Percentiles rank a stretch among this genome's conserved stretches.
These are phyloP conservation scores for Rubia yunnanensis DNA, from an alignment of 257 asterid genomes.

Conservation along the genomic window DNA sequence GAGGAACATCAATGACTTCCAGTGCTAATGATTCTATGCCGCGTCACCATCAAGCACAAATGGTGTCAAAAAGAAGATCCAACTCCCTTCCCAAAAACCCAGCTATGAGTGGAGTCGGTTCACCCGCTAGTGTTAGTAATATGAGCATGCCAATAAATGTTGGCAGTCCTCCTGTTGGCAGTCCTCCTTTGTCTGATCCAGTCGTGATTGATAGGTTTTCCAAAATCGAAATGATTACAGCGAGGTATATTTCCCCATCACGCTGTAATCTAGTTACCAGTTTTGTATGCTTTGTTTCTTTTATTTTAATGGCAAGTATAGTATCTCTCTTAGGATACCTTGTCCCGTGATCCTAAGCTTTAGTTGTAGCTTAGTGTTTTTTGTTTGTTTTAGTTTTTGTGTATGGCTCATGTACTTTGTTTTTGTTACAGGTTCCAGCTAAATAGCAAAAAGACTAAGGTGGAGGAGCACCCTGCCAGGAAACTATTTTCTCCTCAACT, in stretches of 20 bases:
- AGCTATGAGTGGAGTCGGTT: conserved; percentile 73
- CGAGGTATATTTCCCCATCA: conserved; percentile 46
- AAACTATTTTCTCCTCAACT: conserved; percentile 43
- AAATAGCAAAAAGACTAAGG: conserved; percentile 65
- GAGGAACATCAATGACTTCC: conserved; percentile 52
- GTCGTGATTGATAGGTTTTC: conserved; percentile 67
- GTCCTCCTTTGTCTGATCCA: conserved; percentile 59
- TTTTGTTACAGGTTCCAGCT: conserved; percentile 60
- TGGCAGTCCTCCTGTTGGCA: conserved; percentile 75
- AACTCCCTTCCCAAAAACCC: conserved; percentile 72
- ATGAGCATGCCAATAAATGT: conserved; percentile 55
- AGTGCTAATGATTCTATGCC: conserved; percentile 70
- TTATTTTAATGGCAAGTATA: background rate
- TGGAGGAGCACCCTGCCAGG: conserved; percentile 42
- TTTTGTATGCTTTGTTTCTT: background rate
- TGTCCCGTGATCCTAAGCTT: background rate
- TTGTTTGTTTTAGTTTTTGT: no score
- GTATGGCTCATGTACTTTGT: conserved; percentile 10
- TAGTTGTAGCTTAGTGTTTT: background rate
- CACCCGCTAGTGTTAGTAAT: conserved; percentile 89
- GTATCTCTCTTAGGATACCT: background rate
- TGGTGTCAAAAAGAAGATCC: conserved; percentile 65
- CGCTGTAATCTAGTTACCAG: background rate
- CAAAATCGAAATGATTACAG: conserved; percentile 58
- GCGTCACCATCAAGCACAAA: conserved; percentile 71